Evolutionary conservation across 2,329 filamentous ascomycete genomes (phyloP).

Genomic region (Monilinia vaccinii-corymbosi): DNA sequence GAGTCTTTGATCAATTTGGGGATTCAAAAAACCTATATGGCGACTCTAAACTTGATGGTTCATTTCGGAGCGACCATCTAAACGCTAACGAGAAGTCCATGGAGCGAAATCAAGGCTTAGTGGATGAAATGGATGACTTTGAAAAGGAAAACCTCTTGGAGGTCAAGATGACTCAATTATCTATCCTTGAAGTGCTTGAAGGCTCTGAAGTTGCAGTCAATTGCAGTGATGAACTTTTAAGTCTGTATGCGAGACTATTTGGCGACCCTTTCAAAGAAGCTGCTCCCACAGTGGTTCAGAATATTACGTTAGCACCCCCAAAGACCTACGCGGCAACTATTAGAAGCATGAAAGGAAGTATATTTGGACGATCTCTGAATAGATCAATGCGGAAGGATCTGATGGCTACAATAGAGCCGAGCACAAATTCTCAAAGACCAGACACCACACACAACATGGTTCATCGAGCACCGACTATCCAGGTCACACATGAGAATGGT

Average conservation of each 20-base stretch:
- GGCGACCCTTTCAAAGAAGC: conserved; percentile 44
- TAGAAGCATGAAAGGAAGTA: conserved; percentile 61
- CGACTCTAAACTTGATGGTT: conserved; percentile 38
- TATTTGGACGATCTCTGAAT: conserved; percentile 55
- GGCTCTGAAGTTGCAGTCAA: conserved; percentile 82
- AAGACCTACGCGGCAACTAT: conserved; percentile 64
- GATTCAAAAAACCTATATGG: conserved; percentile 63
- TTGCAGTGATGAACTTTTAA: conserved; percentile 74
- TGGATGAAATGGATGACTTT: conserved; percentile 72
- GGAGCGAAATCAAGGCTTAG: conserved; percentile 38
- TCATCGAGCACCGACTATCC: conserved; percentile 54
- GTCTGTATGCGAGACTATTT: conserved; percentile 74
- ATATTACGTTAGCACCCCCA: conserved; percentile 35
- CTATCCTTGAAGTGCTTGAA: conserved; percentile 73
- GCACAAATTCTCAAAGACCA: conserved; percentile 28
- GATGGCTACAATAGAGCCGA: conserved; percentile 27
- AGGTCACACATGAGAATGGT: conserved; percentile 60
- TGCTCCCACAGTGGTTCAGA: background rate
- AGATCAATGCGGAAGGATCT: conserved; percentile 36
- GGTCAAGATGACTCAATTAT: conserved; percentile 89
- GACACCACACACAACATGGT: conserved; percentile 23
- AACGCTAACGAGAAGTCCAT: conserved; percentile 35
- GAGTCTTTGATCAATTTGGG: conserved; percentile 82
- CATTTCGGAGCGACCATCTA: conserved; percentile 57
- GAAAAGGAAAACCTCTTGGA: conserved; percentile 87